phyloP scores from a whole-genome alignment of 768 basidiomycete genomes.

The Suillus cothurnatus region DNA sequence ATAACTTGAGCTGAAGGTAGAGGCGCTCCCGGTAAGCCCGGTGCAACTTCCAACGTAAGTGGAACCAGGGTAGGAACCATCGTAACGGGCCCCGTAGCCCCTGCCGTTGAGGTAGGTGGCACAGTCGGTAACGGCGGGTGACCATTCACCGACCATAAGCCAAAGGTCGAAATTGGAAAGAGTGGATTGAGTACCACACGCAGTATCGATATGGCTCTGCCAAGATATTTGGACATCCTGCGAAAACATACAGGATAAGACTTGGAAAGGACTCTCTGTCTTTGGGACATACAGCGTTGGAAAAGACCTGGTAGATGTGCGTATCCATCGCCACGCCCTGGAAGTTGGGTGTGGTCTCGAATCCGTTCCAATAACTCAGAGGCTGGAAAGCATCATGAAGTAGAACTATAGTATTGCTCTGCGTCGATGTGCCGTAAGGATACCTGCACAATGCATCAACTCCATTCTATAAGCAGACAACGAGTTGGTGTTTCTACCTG shows the following conservation, averaged over 20 bases:
- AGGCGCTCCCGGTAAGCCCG: conserved; percentile 72
- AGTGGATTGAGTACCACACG: conserved; percentile 49
- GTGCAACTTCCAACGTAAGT: conserved; percentile 71
- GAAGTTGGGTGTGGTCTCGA: conserved; percentile 52
- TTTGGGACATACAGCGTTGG: conserved; percentile 45
- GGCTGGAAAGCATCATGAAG: conserved; percentile 83
- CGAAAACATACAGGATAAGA: not conserved
- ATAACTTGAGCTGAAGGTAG: conserved; percentile 73
- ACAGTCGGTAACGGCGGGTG: conserved; percentile 76
- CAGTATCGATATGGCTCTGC: conserved; percentile 59
- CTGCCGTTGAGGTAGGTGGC: conserved; percentile 70
- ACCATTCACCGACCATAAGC: conserved; percentile 90
- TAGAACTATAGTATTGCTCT: conserved; percentile 62
- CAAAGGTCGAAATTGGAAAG: conserved; percentile 65
- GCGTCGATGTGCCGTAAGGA: conserved; percentile 44
- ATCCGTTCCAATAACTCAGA: conserved; percentile 68
- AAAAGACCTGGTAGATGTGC: conserved; percentile 80
- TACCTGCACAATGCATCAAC: conserved; percentile 30
- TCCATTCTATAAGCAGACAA: not conserved
- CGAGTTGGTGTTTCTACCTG: conserved; percentile 41
- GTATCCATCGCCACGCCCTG: conserved; percentile 79
- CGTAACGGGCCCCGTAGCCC: conserved; percentile 66
- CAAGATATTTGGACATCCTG: conserved; percentile 50
- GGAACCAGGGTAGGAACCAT: conserved; percentile 66
- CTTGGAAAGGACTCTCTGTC: not conserved